Base-by-base conservation (phyloP, 495 filamentous ascomycete genomes). In the Lepidopterella palustris region DNA sequence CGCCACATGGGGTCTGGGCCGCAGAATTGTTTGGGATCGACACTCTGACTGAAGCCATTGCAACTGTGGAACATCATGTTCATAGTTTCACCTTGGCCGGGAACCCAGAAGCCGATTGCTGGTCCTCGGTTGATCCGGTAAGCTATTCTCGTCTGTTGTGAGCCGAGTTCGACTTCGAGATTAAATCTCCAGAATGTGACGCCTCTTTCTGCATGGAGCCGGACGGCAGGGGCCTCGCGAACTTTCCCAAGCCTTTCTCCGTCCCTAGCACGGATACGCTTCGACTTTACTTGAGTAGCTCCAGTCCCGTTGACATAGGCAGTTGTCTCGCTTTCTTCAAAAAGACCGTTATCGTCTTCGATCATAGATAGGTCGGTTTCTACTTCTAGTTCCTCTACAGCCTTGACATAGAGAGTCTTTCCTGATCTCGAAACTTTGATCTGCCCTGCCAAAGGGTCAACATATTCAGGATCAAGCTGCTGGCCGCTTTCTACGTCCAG, bases 21-120 rank as follows among this genome's bases (percentile, higher is more conserved):
- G 66, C 85, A 88, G 72, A 97, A 86, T 47, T 81, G 74, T 66
- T 91, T 75, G 0, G 91, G 71, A 58, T 97, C 82, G 52, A 89
- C 88, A 63, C 81, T 87, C 55, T 87, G 69, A 63, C 87, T 90
- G 75, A 98, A 97, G 40, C 95, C 93, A 72, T 98, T 98, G 78
- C 95, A 95, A 70, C 85, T 92, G 77, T 97, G 82, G 74, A 95
- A 97, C 90, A 97, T 95, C 65, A 95, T 89, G 74, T 97, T 96
- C 95, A 98, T 97, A 6, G 87, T 81, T 73, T 96, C 81, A 23
- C 84, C 87, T 52, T 77, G 79, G 53, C 87, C 88, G 9, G 93
- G 93, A 0, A 98, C 90, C 93, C 93, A 98, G 73, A 98, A 98
- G 9, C 85, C 87, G 25, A 92, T 81, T 13, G 90, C 85, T 5